Base-by-base conservation (phyloP, 768 basidiomycete genomes). In the Phaeotremella skinneri region DNA sequence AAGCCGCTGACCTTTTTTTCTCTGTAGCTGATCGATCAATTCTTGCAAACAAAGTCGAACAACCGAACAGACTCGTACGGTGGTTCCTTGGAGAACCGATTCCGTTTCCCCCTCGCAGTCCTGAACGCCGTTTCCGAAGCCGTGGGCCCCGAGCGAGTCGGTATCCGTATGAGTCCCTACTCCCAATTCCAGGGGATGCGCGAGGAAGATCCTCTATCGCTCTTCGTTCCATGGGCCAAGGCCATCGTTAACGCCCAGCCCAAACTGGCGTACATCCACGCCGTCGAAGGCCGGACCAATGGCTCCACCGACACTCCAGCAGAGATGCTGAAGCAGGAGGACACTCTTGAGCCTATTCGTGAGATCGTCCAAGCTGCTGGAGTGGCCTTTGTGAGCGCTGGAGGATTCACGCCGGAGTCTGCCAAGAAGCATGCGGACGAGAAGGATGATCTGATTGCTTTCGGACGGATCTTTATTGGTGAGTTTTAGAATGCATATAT, bases 1-100 rank as follows among this genome's bases (percentile, higher is more conserved):
- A 57, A 55, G 52, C 49, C 43, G 23, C 49, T 52, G 45, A 42
- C 50, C 52, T 68, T 60, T 3, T 70, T 70, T 9, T 39, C 11
- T 9, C n/a, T 39, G 23, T 79, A 79, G 67, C 70, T 79, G 4
- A 58, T 79, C 54, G 84, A 87, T 66, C 85, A 87, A 69, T 87
- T 88, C 79, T 59, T 85, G 9, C 84, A 86, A 64, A 78, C 81
- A 26, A 68, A 79, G n/a, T 78, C 78, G 32, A 87, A 88, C 73
- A 66, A 80, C 3, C 80, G 86, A 16, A 83, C 81, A 5, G 87
- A 88, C 69, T 76, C 81, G 45, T 90, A 86, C 71, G 88, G 88
- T 0, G 88, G 88, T 1, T 82, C 81, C 45, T 75, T 87, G 27
- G 83, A 85, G 70, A 83, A 82, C 56, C 79, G 88, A 4, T 77